phyloP scores from a whole-genome alignment of 2,329 filamentous ascomycete genomes.

The Xylariaceae sp. region DNA sequence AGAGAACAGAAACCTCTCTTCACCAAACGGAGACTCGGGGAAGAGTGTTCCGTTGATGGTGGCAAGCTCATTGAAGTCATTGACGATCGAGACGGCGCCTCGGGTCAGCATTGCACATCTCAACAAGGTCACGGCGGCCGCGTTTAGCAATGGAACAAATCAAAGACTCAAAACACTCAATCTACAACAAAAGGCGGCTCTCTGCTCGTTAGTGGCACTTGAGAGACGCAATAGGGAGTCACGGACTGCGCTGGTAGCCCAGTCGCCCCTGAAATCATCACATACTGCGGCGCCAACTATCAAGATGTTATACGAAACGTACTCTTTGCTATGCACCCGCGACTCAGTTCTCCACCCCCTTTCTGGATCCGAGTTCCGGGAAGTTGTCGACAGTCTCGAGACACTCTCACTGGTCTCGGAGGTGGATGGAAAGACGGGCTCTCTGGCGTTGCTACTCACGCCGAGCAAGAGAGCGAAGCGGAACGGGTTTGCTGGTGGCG shows the following conservation, averaged over 20 bases:
- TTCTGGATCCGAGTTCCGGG: slow-evolving; percentile 86
- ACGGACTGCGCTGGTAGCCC: slow-evolving; percentile 38
- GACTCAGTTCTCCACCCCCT: slow-evolving; percentile 88
- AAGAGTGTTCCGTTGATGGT: slow-evolving; percentile 45
- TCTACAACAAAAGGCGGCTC: slow-evolving; percentile 89
- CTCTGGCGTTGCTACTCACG: slow-evolving; percentile 58
- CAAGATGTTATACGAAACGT: slow-evolving; percentile 78
- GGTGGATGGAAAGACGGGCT: slow-evolving; percentile 65
- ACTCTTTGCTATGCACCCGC: slow-evolving; percentile 73
- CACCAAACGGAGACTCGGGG: slow-evolving; percentile 37
- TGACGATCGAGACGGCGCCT: slow-evolving; percentile 76
- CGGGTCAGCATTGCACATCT: slow-evolving; percentile 86
- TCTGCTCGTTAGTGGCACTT: slow-evolving; percentile 83
- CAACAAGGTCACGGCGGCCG: slow-evolving; percentile 81
- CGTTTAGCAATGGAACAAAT: slow-evolving; percentile 82
- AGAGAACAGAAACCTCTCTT: slow-evolving; percentile 74
- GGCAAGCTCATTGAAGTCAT: slow-evolving; percentile 49
- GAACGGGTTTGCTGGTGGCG: slow-evolving; percentile 40
- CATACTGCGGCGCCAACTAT: slow-evolving; percentile 66
- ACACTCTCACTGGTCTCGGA: slow-evolving; percentile 73
- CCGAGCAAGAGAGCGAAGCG: slow-evolving; percentile 65
- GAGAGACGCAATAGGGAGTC: slow-evolving; percentile 64
- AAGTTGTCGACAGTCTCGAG: slow-evolving; percentile 85
- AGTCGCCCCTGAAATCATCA: slow-evolving; percentile 53
- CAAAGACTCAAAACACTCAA: slow-evolving; percentile 85